Percentiles rank a stretch among this genome's conserved stretches.
These are phyloP conservation scores for Kwoniella heveanensis DNA, from an alignment of 768 basidiomycete species.

Conservation along the genomic window DNA sequence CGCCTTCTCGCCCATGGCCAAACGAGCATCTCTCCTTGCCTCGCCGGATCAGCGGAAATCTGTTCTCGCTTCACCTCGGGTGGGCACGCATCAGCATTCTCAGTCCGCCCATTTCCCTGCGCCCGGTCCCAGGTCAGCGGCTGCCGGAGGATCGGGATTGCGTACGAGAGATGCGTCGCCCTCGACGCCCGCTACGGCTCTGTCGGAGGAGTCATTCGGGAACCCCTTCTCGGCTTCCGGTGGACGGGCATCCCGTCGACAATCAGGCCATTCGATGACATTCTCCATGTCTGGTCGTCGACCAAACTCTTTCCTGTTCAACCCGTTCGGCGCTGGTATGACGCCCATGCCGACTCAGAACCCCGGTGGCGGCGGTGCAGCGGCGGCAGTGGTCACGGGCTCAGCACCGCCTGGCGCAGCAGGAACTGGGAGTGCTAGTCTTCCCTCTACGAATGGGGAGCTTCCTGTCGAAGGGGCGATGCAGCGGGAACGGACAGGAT, in stretches of 20 bases:
- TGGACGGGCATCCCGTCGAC: conserved; percentile 33
- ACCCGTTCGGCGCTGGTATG: conserved; percentile 45
- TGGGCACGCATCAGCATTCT: neutral
- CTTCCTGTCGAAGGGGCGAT: neutral
- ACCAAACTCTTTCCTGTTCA: conserved; percentile 47
- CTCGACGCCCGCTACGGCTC: conserved; percentile 31
- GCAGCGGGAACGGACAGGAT: conserved; percentile 5
- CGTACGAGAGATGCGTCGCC: conserved; percentile 29
- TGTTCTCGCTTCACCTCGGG: neutral
- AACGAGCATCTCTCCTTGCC: conserved; percentile 11
- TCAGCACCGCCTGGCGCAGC: conserved; percentile 62
- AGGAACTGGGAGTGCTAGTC: conserved; percentile 20
- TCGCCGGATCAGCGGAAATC: conserved; percentile 8
- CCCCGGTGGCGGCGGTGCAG: neutral
- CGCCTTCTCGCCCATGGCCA: conserved; percentile 10
- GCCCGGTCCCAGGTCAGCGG: conserved; percentile 7
- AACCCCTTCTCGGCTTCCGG: conserved; percentile 15
- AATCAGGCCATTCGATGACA: conserved; percentile 31
- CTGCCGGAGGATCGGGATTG: neutral
- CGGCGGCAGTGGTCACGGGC: conserved; percentile 65
- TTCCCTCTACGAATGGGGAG: neutral
- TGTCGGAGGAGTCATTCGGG: conserved; percentile 41
- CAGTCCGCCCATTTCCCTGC: neutral
- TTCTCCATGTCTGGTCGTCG: conserved; percentile 23
- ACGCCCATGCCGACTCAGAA: conserved; percentile 33